Conservation (phyloP, 768 basidiomycete genomes). For the Suillus occidentalis region DNA sequence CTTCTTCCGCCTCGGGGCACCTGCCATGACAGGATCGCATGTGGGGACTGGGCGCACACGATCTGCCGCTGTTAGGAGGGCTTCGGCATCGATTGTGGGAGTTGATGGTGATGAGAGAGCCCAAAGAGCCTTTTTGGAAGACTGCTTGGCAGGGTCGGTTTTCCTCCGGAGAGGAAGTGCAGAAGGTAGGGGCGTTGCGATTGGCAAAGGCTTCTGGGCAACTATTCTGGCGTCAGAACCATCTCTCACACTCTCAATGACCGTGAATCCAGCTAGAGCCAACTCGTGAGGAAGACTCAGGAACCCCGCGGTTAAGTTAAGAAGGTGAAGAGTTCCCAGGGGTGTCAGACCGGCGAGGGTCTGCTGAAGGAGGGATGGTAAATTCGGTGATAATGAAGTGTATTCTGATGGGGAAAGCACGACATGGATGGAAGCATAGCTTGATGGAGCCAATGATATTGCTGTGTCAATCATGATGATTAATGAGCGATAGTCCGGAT, state of each 20-base stretch:
- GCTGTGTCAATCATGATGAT: constrained; percentile 41
- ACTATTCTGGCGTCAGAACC: constrained; percentile 46
- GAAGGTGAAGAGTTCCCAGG: constrained; percentile 67
- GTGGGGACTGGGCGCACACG: constrained; percentile 73
- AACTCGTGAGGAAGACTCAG: constrained; percentile 56
- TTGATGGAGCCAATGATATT: constrained; percentile 49
- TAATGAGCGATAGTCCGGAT: constrained; percentile 1
- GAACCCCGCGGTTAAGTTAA: constrained; percentile 48
- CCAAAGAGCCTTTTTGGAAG: constrained; percentile 90
- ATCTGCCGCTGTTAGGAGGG: constrained; percentile 82
- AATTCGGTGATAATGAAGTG: constrained; percentile 48
- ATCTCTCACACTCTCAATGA: constrained; percentile 43
- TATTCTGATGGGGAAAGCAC: constrained; percentile 68
- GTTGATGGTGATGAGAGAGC: constrained; percentile 69
- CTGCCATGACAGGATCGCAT: constrained; percentile 61
- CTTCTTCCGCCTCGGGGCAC: constrained; percentile 70
- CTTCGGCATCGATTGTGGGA: constrained; percentile 77
- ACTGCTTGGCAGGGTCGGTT: constrained; percentile 54
- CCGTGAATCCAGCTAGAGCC: constrained; percentile 61
- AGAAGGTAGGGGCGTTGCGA: constrained; percentile 19
- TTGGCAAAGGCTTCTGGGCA: constrained; percentile 68
- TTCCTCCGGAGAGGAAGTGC: constrained; percentile 53
- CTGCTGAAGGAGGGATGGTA: constrained; percentile 57
- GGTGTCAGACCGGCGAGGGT: constrained; percentile 61
- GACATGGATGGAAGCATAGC: constrained; percentile 67